Evolutionary conservation across 495 filamentous ascomycete genomes (phyloP).

Genomic region (Usnea hakonensis): DNA sequence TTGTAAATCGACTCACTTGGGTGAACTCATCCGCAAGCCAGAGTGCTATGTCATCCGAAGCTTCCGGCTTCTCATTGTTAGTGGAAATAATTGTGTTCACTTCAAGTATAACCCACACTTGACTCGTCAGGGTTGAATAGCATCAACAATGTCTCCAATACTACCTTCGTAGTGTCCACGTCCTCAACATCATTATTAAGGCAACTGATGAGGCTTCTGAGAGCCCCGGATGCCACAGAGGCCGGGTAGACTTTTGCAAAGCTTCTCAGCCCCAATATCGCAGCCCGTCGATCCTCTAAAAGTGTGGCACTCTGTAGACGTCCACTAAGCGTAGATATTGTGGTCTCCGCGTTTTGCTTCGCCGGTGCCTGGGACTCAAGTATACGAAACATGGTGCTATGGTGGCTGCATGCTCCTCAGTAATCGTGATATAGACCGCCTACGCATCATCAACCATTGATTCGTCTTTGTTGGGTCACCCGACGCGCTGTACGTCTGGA

Average conservation of each 20-base stretch:
- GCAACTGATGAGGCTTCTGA: conserved; percentile 78
- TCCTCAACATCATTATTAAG: conserved; percentile 85
- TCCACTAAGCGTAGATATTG: conserved; percentile 79
- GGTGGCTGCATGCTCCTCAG: conserved; percentile 1
- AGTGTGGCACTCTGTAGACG: conserved; percentile 81
- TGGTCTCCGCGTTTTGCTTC: conserved; percentile 92
- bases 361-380: conserved; percentile 77
- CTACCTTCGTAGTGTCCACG: conserved; percentile 91
- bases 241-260: conserved; percentile 95
- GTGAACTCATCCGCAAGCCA: conserved; percentile 99
- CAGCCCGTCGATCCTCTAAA: conserved; percentile 86
- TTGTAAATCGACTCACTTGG: conserved; percentile 51
- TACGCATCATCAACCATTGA: conserved; percentile 6
- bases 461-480: not conserved
- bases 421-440: not conserved
- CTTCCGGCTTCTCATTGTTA: conserved; percentile 62
- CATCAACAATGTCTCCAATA: conserved; percentile 89
- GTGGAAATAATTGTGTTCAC: conserved; percentile 6
- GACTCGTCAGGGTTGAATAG: conserved; percentile 70
- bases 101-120: conserved; percentile 44
- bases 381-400: conserved; percentile 67
- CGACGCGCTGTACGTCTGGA: not conserved
- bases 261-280: conserved; percentile 85
- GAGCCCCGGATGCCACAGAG: conserved; percentile 84
- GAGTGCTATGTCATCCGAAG: conserved; percentile 90